Percentiles rank a stretch among this genome's conserved stretches.
phyloP scores from a whole-genome alignment of 495 filamentous ascomycete genomes.

The Arthonia radiata region DNA sequence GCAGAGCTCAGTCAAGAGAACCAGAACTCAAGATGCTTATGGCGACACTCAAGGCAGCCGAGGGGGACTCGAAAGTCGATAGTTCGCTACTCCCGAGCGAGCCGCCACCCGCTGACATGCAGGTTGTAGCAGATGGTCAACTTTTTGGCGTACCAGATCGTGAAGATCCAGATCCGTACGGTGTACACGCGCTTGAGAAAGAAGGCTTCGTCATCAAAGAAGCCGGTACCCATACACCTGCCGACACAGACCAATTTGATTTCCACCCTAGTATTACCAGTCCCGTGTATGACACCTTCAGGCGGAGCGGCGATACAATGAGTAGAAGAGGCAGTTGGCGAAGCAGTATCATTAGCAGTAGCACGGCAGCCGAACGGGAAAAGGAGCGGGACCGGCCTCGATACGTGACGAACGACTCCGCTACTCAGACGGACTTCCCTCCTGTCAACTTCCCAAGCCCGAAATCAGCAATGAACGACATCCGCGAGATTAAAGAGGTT shows the following conservation, averaged over 20 bases:
- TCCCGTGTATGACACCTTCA: conserved; percentile 44
- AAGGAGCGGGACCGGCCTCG: no score
- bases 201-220: conserved; percentile 70
- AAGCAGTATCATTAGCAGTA: conserved; percentile 11
- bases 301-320: conserved; percentile 14
- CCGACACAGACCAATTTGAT: conserved; percentile 51
- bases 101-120: conserved; percentile 49
- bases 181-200: conserved; percentile 61
- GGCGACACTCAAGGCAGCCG: conserved; percentile 63
- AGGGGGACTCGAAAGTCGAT: conserved; percentile 54
- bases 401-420: no score
- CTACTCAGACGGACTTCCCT: no score
- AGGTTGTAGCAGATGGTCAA: conserved; percentile 22
- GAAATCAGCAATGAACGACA: no score
- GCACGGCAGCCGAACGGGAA: no score
- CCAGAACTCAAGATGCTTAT: conserved; percentile 37
- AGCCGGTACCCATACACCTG: conserved; percentile 45
- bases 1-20: conserved; percentile 48
- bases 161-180: conserved; percentile 71
- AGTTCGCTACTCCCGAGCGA: conserved; percentile 26
- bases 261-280: conserved; percentile 53
- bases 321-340: conserved; percentile 14
- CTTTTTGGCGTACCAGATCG: conserved; percentile 52
- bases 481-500: no score
- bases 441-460: no score